A percentile compares a stretch with the other conserved stretches of the same genome.
Evolutionary conservation across 179 eudicot species (phyloP).

Genomic region (Nepenthes alata): DNA sequence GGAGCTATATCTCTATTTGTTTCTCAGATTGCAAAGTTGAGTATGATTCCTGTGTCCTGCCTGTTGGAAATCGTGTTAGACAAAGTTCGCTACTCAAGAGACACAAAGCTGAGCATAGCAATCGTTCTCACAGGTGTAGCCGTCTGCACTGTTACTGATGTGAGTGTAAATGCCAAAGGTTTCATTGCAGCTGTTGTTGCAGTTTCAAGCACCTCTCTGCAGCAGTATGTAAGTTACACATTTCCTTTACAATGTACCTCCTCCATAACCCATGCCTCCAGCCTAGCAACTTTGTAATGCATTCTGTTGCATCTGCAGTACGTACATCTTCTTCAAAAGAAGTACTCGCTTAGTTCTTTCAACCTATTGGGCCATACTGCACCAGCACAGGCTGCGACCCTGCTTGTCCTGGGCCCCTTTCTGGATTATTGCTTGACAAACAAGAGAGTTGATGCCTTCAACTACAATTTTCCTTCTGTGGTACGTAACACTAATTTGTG

Average conservation of each 20-base stretch:
- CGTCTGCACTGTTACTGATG: slow-evolving; percentile 89
- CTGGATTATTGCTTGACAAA: slow-evolving; percentile 37
- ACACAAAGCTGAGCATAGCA: slow-evolving; percentile 75
- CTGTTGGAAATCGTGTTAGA: slow-evolving; percentile 74
- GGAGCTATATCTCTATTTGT: slow-evolving; percentile 4
- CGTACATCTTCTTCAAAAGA: slow-evolving; percentile 31
- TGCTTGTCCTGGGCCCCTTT: slow-evolving; percentile 35
- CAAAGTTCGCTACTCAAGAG: slow-evolving; percentile 72
- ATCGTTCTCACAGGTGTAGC: slow-evolving; percentile 81
- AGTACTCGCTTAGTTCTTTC: slow-evolving; percentile 32
- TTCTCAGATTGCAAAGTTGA: slow-evolving; percentile 79
- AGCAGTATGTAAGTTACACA: slow-evolving; percentile 62
- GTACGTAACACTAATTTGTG: slow-evolving; percentile 15
- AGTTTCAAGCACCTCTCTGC: slow-evolving; percentile 81
- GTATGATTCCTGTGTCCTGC: slow-evolving; percentile 88
- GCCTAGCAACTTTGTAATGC: too few species aligned
- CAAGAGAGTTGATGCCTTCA: slow-evolving; percentile 25
- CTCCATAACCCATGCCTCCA: too few species aligned
- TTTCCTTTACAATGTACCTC: neutral
- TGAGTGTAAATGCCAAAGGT: slow-evolving; percentile 76
- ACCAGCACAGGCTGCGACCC: slow-evolving; percentile 35
- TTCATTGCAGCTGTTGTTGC: slow-evolving; percentile 75
- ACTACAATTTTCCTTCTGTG: slow-evolving; percentile 21
- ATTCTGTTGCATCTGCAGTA: slow-evolving; percentile 17
- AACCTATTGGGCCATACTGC: slow-evolving; percentile 33